A percentile compares a stretch with the other conserved stretches of the same genome.
These are phyloP conservation scores for Amylocarpus encephaloides DNA, from an alignment of 2,329 filamentous ascomycete genomes.

Conservation along the genomic window DNA sequence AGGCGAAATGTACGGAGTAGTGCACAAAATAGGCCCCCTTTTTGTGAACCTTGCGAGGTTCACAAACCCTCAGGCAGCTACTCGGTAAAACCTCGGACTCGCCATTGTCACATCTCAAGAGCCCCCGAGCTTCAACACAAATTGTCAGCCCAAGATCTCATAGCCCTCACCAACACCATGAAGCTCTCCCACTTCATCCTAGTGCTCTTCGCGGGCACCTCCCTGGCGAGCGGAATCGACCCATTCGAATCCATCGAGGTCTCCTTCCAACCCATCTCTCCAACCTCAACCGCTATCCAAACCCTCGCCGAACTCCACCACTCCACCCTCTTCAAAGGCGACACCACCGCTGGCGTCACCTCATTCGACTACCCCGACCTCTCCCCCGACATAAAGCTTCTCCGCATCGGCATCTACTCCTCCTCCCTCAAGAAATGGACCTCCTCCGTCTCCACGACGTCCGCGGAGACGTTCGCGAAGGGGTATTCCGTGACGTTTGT, in stretches of 20 bases:
- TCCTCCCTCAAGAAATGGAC: slow-evolving; percentile 40
- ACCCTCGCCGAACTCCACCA: slow-evolving; percentile 35
- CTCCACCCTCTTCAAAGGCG: slow-evolving; percentile 48
- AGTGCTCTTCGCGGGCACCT: slow-evolving; percentile 32
- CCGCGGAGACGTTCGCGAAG: slow-evolving; percentile 52
- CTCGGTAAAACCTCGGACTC: no score
- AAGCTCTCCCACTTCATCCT: slow-evolving; percentile 39
- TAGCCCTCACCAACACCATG: slow-evolving; percentile 14
- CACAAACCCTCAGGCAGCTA: no score
- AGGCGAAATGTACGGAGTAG: no score
- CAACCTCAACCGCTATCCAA: slow-evolving; percentile 27
- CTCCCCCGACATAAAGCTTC: slow-evolving; percentile 38
- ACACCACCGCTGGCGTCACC: slow-evolving; percentile 37
- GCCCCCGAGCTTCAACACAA: no score
- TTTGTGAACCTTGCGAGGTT: no score
- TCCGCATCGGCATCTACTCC: slow-evolving; percentile 55
- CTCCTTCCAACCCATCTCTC: slow-evolving; percentile 30
- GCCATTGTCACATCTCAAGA: no score
- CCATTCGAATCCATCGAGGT: slow-evolving; percentile 29
- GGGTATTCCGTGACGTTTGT: slow-evolving; percentile 53
- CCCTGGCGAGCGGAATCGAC: no score
- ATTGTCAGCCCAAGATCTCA: neutral
- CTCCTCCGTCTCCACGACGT: slow-evolving; percentile 49
- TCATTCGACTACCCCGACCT: slow-evolving; percentile 51
- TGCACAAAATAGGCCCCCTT: no score